Conservation (phyloP, 2,329 filamentous ascomycete species). For the Ophiostoma quercus region DNA sequence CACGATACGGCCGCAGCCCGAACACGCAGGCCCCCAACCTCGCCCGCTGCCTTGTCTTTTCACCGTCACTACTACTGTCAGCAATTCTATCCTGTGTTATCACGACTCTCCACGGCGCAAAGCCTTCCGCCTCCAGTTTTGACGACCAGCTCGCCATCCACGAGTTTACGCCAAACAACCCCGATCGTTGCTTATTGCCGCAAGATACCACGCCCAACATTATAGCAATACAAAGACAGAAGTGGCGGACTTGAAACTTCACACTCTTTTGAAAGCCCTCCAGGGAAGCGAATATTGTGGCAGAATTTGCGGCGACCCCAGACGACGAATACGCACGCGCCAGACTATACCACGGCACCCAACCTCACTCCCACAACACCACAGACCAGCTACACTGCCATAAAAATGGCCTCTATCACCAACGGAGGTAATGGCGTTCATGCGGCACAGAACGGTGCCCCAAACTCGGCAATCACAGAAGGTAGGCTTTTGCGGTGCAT, state of each 20-base stretch:
- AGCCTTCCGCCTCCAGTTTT: not conserved
- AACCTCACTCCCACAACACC: not conserved
- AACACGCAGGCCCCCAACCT: not conserved
- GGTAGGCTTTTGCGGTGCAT: conserved; percentile 13
- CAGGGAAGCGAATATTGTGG: not conserved
- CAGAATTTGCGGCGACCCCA: not conserved
- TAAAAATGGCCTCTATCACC: not conserved
- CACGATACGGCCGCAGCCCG: not conserved
- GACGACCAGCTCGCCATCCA: not conserved
- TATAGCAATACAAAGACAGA: not conserved
- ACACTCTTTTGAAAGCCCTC: not conserved
- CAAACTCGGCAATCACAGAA: conserved; percentile 20
- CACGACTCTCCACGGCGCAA: not conserved
- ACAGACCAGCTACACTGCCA: not conserved
- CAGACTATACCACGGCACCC: not conserved
- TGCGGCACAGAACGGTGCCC: conserved; percentile 2
- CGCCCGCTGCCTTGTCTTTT: not conserved
- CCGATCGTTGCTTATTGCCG: not conserved
- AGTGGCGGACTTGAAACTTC: not conserved
- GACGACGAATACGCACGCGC: not conserved
- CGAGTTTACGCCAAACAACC: too few species aligned
- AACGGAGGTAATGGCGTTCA: not conserved
- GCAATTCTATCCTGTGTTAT: not conserved
- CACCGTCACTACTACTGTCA: not conserved
- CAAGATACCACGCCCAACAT: not conserved